phyloP scores from a whole-genome alignment of 208 protist genomes.

The Wallacemonas rigidus region DNA sequence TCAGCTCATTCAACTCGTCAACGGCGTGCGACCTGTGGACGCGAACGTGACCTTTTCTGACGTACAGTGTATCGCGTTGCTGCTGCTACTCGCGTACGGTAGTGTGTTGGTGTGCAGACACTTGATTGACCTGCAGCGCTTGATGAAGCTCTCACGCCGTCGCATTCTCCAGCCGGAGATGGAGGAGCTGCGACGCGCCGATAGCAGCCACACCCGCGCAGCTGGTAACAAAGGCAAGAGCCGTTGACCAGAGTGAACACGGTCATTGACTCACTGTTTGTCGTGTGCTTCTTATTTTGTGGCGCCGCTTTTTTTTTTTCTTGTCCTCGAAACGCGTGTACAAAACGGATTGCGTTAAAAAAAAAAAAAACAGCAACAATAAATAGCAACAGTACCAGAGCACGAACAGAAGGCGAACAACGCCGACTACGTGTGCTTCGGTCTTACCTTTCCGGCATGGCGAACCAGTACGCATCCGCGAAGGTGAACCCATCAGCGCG shows the following conservation, averaged over 20 bases:
- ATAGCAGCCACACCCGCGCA: background rate
- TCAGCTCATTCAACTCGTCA: slow-evolving; percentile 22
- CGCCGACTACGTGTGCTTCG: background rate
- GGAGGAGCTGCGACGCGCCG: slow-evolving; percentile 13
- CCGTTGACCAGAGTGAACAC: background rate
- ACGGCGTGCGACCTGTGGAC: slow-evolving; percentile 20
- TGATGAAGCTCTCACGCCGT: slow-evolving; percentile 64
- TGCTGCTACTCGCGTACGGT: slow-evolving; percentile 69
- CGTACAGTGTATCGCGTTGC: slow-evolving; percentile 47
- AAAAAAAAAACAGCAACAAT: slow-evolving; percentile 15
- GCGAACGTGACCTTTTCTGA: slow-evolving; percentile 35
- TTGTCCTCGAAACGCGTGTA: no score
- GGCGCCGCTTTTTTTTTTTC: no score
- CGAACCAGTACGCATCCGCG: no score
- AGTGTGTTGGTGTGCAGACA: slow-evolving; percentile 40
- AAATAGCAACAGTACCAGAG: slow-evolving; percentile 6
- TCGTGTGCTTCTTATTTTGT: no score
- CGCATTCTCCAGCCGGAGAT: slow-evolving; percentile 40
- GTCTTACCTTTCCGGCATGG: background rate
- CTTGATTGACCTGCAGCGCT: slow-evolving; percentile 53
- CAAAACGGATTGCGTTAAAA: slow-evolving; percentile 2
- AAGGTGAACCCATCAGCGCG: no score
- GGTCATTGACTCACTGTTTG: no score
- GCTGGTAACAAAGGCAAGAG: slow-evolving; percentile 4
- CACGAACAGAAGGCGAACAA: background rate